Evolutionary conservation across 1,284 basidiomycete genomes (phyloP), one percentile per base, ranked within the genome.

Genomic region (Hymenochaete sp.): DNA sequence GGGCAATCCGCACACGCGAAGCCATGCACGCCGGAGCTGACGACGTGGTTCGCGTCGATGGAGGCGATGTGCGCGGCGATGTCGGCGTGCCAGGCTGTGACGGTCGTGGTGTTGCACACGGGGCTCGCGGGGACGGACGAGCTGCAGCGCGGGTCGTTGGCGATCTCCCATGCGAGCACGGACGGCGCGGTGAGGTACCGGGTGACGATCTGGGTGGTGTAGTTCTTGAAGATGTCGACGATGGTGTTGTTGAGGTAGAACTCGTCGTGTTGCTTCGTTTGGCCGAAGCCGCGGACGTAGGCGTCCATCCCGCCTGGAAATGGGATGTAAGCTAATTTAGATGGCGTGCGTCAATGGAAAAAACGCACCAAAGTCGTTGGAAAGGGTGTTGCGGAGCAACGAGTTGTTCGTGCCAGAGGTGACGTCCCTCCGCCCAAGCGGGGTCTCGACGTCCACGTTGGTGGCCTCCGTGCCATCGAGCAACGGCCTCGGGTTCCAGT

Each of bases 141-240:
- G 46, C 65, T 68, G 50, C 78, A 81, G 68, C 76, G 72, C 4
- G 78, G 67, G 53, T 82, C 79, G 55, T 82, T 82, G 14, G 76
- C 79, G 51, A 79, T 53, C 57, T 82, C 75, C 75, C 79, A 82
- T 19, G 66, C 66, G 50, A 82, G 67, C 44, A 82, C 56, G 14
- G 67, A 60, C 1, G 75, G 59, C 42, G 66, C 68, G 47, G 75
- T 64, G 16, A 64, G 61, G 55, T 79, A 79, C 42, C 78, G 74
- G 11, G 66, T 60, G 18, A 77, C 75, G 31, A 82, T 57, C 41
- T 68, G 63, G 4, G 61, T 63, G 7, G 76, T 74, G 51, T 74
- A 82, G 49, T 79, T 73, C 62, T 67, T 62, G 61, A 79, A 82
- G 3, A 68, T 59, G 2, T 62, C 52, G 33, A 77, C 62, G 26